Evolutionary conservation across 2,329 filamentous ascomycete species (phyloP).

Genomic region (Fusarium heterosporum): DNA sequence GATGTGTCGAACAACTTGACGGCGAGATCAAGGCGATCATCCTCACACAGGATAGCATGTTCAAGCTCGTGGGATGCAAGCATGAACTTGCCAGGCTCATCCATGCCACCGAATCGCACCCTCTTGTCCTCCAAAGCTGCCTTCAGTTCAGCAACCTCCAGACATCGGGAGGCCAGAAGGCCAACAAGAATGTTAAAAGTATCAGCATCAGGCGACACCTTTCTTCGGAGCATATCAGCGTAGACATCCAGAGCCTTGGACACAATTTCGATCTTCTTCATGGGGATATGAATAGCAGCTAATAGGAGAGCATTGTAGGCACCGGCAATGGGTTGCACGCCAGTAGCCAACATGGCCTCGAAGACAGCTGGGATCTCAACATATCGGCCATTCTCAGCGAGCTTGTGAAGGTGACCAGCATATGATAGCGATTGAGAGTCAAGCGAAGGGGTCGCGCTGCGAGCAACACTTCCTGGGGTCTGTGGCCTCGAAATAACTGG

Average conservation of each 20-base stretch:
- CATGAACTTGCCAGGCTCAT: conserved; percentile 87
- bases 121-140: conserved; percentile 82
- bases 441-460: conserved; percentile 69
- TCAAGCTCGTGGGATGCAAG: conserved; percentile 89
- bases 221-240: conserved; percentile 91
- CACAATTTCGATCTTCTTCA: conserved; percentile 83
- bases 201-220: conserved; percentile 81
- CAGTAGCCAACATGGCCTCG: conserved; percentile 86
- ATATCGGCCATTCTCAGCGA: conserved; percentile 79
- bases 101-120: conserved; percentile 85
- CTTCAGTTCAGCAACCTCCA: conserved; percentile 81
- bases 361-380: conserved; percentile 91
- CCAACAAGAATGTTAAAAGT: conserved; percentile 92
- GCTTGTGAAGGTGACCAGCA: conserved; percentile 80
- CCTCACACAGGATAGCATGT: conserved; percentile 85
- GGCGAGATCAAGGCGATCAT: conserved; percentile 87
- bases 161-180: conserved; percentile 81
- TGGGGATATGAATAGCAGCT: conserved; percentile 85
- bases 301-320: conserved; percentile 94
- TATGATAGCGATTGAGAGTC: conserved; percentile 76
- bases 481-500: conserved; percentile 56
- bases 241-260: conserved; percentile 95
- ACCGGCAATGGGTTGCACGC: conserved; percentile 80
- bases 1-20: conserved; percentile 88
- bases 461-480: conserved; percentile 61